A percentile compares a stretch with the other conserved stretches of the same genome.
These are phyloP conservation scores for Clonostachys byssicola DNA, from an alignment of 2,329 filamentous ascomycete genomes.

Conservation along the genomic window DNA sequence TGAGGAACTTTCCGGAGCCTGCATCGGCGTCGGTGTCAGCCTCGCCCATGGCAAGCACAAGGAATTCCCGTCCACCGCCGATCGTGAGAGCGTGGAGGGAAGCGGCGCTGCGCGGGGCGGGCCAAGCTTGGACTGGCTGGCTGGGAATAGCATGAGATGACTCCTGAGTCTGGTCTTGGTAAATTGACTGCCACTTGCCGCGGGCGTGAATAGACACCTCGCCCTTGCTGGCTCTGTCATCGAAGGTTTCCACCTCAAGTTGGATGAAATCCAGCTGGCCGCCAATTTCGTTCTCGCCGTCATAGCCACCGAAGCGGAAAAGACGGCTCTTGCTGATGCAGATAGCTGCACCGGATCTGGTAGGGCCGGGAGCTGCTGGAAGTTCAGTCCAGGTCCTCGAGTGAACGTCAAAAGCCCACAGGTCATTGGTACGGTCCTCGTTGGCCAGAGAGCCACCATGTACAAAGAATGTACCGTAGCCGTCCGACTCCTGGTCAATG, in stretches of 20 bases:
- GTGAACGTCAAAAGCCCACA: conserved; percentile 74
- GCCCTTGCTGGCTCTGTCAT: conserved; percentile 40
- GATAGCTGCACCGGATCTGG: conserved; percentile 65
- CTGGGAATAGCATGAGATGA: conserved; percentile 27
- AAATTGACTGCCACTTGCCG: conserved; percentile 50
- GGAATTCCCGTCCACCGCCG: conserved; percentile 57
- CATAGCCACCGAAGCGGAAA: conserved; percentile 78
- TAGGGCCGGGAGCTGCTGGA: conserved; percentile 60
- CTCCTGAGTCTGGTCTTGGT: conserved; percentile 26
- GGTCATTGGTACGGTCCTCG: conserved; percentile 58
- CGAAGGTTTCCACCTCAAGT: conserved; percentile 50
- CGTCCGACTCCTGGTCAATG: conserved; percentile 56
- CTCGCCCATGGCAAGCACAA: conserved; percentile 60
- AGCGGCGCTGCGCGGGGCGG: conserved; percentile 47
- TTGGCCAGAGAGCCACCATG: conserved; percentile 70
- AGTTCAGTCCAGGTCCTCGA: conserved; percentile 64
- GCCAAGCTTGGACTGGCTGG: conserved; percentile 35
- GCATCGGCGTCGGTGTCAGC: conserved; percentile 42
- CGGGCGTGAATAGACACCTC: conserved; percentile 47
- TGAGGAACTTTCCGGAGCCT: conserved; percentile 48
- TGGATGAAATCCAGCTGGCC: conserved; percentile 66
- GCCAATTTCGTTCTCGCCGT: conserved; percentile 65
- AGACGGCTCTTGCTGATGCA: conserved; percentile 59
- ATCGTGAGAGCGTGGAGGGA: conserved; percentile 50
- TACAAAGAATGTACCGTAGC: conserved; percentile 66